A percentile compares a stretch with the other conserved stretches of the same genome.
Evolutionary conservation across 2,329 filamentous ascomycete genomes (phyloP).

Genomic region (Xylariaceae sp.): DNA sequence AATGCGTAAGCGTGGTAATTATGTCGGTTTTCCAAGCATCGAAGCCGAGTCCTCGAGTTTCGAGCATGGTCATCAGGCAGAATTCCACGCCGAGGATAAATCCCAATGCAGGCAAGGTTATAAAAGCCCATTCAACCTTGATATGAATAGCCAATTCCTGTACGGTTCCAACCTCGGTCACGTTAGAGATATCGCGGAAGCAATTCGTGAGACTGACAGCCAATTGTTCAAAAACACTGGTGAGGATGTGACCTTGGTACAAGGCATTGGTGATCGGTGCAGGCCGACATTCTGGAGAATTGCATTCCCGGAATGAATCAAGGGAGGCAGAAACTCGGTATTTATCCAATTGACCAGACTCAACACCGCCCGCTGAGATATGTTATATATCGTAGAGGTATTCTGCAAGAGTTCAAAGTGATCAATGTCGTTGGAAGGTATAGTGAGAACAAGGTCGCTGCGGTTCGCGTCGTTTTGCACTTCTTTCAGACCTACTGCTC

Average conservation of each 20-base stretch:
- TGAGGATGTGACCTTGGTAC: conserved; percentile 1
- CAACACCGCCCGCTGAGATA: background rate
- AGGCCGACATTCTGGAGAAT: background rate
- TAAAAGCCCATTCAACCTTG: conserved; percentile 21
- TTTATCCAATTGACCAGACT: background rate
- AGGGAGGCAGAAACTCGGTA: background rate
- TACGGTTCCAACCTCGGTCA: conserved; percentile 2
- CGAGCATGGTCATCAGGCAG: conserved; percentile 12
- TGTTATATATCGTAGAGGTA: background rate
- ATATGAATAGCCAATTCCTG: conserved; percentile 19
- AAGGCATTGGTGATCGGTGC: conserved; percentile 2
- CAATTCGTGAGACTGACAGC: background rate
- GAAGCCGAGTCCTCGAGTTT: conserved; percentile 15
- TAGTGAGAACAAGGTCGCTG: background rate
- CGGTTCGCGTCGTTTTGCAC: background rate
- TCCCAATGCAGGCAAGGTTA: conserved; percentile 15
- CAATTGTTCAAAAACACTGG: background rate
- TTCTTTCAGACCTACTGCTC: no score
- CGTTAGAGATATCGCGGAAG: background rate
- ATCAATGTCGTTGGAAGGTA: background rate
- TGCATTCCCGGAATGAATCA: background rate
- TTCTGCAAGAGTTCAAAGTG: background rate
- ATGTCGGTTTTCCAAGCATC: conserved; percentile 20
- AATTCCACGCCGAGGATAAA: conserved; percentile 3
- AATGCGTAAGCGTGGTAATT: conserved; percentile 19